Evolutionary conservation across 148 eudicot species (phyloP).

Genomic region (Gaultheria prostrata): DNA sequence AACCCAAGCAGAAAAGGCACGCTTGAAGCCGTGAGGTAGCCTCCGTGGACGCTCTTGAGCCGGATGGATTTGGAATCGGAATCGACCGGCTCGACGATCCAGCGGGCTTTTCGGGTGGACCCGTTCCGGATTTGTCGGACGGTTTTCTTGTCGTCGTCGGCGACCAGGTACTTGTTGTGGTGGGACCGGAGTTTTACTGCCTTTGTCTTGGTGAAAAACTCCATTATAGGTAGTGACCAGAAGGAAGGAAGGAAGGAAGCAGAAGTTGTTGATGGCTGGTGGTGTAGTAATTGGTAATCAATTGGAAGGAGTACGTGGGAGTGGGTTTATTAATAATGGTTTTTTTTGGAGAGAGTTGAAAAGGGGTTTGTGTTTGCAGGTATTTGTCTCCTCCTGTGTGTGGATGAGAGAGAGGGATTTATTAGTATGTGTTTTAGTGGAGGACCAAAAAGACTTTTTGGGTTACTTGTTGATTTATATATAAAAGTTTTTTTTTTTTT

Average conservation of each 20-base stretch:
- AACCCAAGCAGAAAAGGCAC: constrained; percentile 58
- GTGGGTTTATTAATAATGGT: not conserved
- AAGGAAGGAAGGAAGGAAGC: not conserved
- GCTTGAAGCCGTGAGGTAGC: constrained; percentile 60
- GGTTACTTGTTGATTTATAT: not conserved
- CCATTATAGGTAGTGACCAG: constrained; percentile 34
- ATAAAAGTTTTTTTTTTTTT: too few relatives aligned
- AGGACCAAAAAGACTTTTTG: not conserved
- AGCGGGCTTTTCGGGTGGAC: constrained; percentile 39
- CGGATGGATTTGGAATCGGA: constrained; percentile 36
- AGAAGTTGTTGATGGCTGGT: not conserved
- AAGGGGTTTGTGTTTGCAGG: not conserved
- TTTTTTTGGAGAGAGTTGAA: not conserved
- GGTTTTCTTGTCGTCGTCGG: constrained; percentile 50
- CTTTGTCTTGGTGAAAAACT: constrained; percentile 45
- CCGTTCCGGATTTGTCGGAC: constrained; percentile 66
- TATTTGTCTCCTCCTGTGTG: not conserved
- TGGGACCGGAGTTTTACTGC: constrained; percentile 60
- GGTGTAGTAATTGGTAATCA: too few relatives aligned
- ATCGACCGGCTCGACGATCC: constrained; percentile 61
- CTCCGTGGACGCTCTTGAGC: constrained; percentile 44
- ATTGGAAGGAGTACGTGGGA: not conserved
- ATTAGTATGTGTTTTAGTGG: not conserved
- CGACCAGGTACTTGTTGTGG: constrained; percentile 59
- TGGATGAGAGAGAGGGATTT: not conserved